Conservation (phyloP, 495 filamentous ascomycete species). For the Lophiostoma macrostomum region DNA sequence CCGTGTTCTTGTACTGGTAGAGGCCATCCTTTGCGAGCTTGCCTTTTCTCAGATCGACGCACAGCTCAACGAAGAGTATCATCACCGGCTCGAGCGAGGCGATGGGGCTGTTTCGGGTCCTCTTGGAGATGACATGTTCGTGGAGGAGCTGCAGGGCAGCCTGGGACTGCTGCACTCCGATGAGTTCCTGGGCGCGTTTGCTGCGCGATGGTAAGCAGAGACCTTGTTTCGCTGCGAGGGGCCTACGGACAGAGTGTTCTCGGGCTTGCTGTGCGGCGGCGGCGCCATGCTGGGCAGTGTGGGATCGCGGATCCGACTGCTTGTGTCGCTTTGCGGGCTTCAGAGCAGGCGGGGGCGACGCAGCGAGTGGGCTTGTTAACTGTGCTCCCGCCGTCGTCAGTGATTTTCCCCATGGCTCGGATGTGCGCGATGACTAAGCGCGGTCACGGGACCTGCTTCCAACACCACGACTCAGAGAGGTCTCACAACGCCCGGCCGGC, state of each 20-base stretch:
- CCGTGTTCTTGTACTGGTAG: slow-evolving; percentile 99
- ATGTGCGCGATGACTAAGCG: no score
- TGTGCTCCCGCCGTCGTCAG: neutral
- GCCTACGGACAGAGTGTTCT: slow-evolving; percentile 92
- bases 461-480: no score
- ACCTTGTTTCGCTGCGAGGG: neutral
- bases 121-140: slow-evolving; percentile 98
- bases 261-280: slow-evolving; percentile 91
- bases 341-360: slow-evolving; percentile 11
- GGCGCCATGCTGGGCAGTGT: slow-evolving; percentile 76
- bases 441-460: no score
- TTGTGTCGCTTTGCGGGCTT: slow-evolving; percentile 8
- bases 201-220: slow-evolving; percentile 28
- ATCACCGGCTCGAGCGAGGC: slow-evolving; percentile 95
- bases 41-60: slow-evolving; percentile 92
- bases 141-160: slow-evolving; percentile 93
- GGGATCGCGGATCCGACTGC: slow-evolving; percentile 30
- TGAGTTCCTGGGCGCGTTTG: slow-evolving; percentile 91
- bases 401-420: no score
- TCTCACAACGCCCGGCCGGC: no score
- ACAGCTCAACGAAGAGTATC: slow-evolving; percentile 94
- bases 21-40: slow-evolving; percentile 98
- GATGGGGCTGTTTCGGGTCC: slow-evolving; percentile 96
- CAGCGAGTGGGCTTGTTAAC: slow-evolving; percentile 7
- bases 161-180: slow-evolving; percentile 88